Evolutionary conservation across 2,329 filamentous ascomycete genomes (phyloP).

Genomic region (Colletotrichum paranaense): DNA sequence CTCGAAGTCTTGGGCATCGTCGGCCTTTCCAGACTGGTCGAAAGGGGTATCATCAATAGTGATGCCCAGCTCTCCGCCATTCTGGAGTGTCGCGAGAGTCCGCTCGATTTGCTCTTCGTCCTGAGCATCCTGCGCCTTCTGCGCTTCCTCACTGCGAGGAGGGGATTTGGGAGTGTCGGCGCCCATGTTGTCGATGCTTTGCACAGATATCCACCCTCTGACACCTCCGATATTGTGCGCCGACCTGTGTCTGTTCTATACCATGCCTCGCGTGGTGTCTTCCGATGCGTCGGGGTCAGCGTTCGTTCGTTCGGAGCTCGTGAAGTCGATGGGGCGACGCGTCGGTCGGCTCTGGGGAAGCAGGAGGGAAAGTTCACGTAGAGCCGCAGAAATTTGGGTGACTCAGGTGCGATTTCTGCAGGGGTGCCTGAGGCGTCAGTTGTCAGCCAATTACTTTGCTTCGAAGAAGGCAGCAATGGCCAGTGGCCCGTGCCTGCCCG

Average conservation of each 20-base stretch:
- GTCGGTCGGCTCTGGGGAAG: conserved; percentile 32
- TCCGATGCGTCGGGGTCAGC: conserved; percentile 18
- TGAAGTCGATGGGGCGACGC: conserved; percentile 34
- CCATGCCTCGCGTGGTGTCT: conserved; percentile 29
- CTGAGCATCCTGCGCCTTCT: conserved; percentile 56
- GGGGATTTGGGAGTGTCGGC: conserved; percentile 36
- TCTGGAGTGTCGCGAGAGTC: conserved; percentile 55
- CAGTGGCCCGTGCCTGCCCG: conserved; percentile 24
- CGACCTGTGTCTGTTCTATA: conserved; percentile 24
- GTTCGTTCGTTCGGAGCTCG: conserved; percentile 27
- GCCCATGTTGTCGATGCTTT: conserved; percentile 32
- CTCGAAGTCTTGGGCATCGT: conserved; percentile 90
- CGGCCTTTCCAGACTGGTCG: conserved; percentile 82
- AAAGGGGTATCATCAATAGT: conserved; percentile 61
- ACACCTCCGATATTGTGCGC: conserved; percentile 32
- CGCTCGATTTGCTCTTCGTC: conserved; percentile 61
- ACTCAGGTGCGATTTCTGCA: conserved; percentile 37
- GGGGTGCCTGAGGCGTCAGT: conserved; percentile 31
- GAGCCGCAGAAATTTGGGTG: conserved; percentile 37
- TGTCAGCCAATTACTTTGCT: conserved; percentile 27
- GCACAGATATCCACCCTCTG: conserved; percentile 27
- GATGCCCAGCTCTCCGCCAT: conserved; percentile 50
- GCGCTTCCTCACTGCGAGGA: conserved; percentile 50
- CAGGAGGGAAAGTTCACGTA: conserved; percentile 37
- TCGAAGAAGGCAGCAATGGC: conserved; percentile 7